Evolutionary conservation across 768 basidiomycete species (phyloP).

Genomic region (Butyriboletus loyo): DNA sequence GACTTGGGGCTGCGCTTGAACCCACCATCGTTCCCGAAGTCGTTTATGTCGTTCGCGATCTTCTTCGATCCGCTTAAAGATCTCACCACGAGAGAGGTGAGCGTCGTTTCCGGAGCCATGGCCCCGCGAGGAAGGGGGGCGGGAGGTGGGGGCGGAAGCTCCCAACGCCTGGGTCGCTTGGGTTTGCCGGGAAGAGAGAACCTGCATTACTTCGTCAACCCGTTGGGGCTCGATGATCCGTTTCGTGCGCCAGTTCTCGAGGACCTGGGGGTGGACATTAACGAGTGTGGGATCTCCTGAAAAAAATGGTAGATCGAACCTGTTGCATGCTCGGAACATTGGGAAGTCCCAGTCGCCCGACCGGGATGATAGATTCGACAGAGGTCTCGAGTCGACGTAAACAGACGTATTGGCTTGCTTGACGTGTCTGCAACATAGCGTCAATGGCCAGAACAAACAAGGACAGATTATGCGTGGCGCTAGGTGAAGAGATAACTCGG

Average conservation of each 20-base stretch:
- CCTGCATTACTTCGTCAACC: constrained; percentile 65
- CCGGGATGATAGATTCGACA: constrained; percentile 79
- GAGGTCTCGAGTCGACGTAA: constrained; percentile 80
- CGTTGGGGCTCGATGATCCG: constrained; percentile 77
- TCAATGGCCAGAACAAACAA: not conserved
- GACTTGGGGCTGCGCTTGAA: constrained; percentile 66
- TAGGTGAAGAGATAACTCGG: constrained; percentile 7
- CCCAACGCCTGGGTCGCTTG: constrained; percentile 14
- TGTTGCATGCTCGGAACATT: constrained; percentile 88
- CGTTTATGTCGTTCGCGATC: constrained; percentile 92
- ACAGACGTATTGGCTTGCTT: constrained; percentile 45
- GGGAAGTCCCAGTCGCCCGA: constrained; percentile 81
- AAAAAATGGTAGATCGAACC: constrained; percentile 39
- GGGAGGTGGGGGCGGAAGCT: constrained; percentile 21
- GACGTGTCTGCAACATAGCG: constrained; percentile 21
- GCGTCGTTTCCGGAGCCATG: constrained; percentile 5
- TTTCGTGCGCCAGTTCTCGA: constrained; percentile 89
- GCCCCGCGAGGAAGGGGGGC: constrained; percentile 2
- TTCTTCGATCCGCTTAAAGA: constrained; percentile 85
- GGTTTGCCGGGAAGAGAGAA: constrained; percentile 48
- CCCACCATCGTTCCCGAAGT: constrained; percentile 87
- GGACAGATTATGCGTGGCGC: no score
- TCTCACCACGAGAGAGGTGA: constrained; percentile 55
- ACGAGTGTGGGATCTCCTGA: not conserved
- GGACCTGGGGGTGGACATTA: constrained; percentile 43